Evolutionary conservation across 2,329 filamentous ascomycete genomes (phyloP), one percentile per base, ranked within the genome.

Genomic region (Elsinoe batatas): DNA sequence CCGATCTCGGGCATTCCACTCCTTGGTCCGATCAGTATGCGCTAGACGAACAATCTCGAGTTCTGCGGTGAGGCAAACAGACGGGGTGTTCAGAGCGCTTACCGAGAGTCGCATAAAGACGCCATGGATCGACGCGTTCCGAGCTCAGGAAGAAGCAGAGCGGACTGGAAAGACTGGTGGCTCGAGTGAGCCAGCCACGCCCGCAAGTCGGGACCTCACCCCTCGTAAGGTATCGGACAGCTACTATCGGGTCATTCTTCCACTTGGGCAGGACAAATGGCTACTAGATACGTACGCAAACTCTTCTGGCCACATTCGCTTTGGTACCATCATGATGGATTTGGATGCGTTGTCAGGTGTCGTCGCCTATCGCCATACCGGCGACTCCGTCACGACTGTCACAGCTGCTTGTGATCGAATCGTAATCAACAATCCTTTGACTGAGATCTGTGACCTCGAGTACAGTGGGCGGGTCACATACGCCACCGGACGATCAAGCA

Each of bases 311-410:
- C 84, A 88, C 62, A 85, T 91, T 61, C 77, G 83, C 54, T 75
- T 90, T 6, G 87, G 87, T 0, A 83, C 85, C 0, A 72, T 91
- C 13, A 81, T 91, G 59, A 90, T 90, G 85, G 87, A 91, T 60
- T 76, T 91, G 1, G 87, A 91, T 69, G 87, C 87, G 0, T 71
- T 91, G 6, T 85, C 85, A 0, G 87, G 87, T 8, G 80, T 90
- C 46, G 80, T 91, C 56, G 85, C 87, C 15, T 84, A 89, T 69
- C 87, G 85, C 59, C 83, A 86, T 62, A 84, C 82, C 0, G 83
- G 83, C 15, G 82, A 84, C 53, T 71, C 72, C 42, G 80, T 83
- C 1, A 80, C 78, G 1, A 84, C 80, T 1, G 81, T 84, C 33
- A 84, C 81, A 3, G 81, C 81, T 13, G 80, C 80, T 17, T 81